Percentiles rank a stretch among this genome's conserved stretches.
Evolutionary conservation across 2,329 filamentous ascomycete species (phyloP).

Genomic region (Aspergillus flavus): DNA sequence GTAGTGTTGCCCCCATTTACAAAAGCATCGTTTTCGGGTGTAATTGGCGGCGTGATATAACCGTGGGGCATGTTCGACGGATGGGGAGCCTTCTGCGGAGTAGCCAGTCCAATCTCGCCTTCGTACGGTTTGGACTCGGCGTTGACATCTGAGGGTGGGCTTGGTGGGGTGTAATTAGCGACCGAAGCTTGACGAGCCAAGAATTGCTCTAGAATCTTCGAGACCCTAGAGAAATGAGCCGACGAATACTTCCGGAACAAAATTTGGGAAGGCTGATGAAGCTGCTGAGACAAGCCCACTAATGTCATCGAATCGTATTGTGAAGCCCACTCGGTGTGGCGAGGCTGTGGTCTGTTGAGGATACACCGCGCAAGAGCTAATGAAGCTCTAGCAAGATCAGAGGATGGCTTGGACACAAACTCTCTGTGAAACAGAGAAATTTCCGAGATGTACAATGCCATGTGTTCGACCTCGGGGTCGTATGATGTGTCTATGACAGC

Average conservation of each 20-base stretch:
- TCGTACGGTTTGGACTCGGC: conserved; percentile 44
- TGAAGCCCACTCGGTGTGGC: conserved; percentile 72
- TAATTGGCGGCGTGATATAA: conserved; percentile 52
- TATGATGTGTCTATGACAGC: conserved; percentile 75
- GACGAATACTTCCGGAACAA: conserved; percentile 70
- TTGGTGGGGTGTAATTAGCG: conserved; percentile 47
- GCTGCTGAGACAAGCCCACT: conserved; percentile 64
- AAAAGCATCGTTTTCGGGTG: conserved; percentile 48
- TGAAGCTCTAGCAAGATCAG: conserved; percentile 84
- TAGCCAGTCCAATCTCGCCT: conserved; percentile 45
- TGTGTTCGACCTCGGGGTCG: conserved; percentile 87
- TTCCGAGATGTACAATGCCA: conserved; percentile 92
- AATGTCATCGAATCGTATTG: conserved; percentile 56
- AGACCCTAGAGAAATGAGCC: conserved; percentile 65
- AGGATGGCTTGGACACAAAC: conserved; percentile 90
- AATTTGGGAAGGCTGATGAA: conserved; percentile 68
- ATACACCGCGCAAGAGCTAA: conserved; percentile 86
- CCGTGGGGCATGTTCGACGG: conserved; percentile 43
- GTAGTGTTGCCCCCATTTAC: conserved; percentile 38
- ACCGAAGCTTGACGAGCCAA: conserved; percentile 64
- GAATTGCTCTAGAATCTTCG: conserved; percentile 67
- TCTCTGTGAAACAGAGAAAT: conserved; percentile 96
- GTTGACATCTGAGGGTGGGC: conserved; percentile 42
- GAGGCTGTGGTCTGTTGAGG: conserved; percentile 74
- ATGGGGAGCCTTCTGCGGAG: conserved; percentile 43